phyloP scores from a whole-genome alignment of 495 filamentous ascomycete genomes.

The Aspergillus asperescens region DNA sequence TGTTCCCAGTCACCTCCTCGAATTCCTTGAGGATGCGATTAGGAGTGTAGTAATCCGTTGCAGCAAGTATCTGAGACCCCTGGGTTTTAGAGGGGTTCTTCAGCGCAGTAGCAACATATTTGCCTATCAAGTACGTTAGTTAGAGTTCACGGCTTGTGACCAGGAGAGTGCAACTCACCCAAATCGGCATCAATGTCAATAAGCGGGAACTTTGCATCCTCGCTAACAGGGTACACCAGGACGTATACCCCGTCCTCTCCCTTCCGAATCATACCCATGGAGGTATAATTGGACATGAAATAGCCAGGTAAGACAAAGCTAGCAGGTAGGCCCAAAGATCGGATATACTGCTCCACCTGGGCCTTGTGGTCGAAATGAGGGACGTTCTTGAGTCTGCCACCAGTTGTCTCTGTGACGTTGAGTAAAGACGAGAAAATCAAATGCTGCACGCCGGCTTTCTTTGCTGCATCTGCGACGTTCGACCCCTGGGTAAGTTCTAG shows the following conservation, averaged over 20 bases:
- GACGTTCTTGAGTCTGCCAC: constrained; percentile 38
- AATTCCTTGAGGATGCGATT: constrained; percentile 46
- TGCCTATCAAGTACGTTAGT: constrained; percentile 23
- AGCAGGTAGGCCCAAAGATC: constrained; percentile 42
- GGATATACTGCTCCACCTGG: constrained; percentile 53
- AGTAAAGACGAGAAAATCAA: constrained; percentile 28
- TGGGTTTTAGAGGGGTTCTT: constrained; percentile 15
- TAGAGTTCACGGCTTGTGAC: too few relatives aligned
- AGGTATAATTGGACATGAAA: constrained; percentile 51
- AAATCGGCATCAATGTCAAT: constrained; percentile 48
- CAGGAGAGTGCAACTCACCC: constrained; percentile 39
- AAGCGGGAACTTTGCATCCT: constrained; percentile 43
- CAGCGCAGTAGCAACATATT: constrained; percentile 50
- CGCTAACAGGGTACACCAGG: constrained; percentile 9
- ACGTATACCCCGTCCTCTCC: constrained; percentile 15
- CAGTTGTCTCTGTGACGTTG: constrained; percentile 28
- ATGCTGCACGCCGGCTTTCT: constrained; percentile 22
- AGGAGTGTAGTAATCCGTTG: constrained; percentile 47
- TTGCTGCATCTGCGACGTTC: constrained; percentile 49
- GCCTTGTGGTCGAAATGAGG: constrained; percentile 61
- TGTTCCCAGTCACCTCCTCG: constrained; percentile 44
- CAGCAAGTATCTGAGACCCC: constrained; percentile 29
- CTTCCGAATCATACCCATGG: constrained; percentile 15
- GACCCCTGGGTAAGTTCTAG: constrained; percentile 50
- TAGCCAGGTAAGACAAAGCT: constrained; percentile 55